A percentile compares a stretch with the other conserved stretches of the same genome.
phyloP scores from a whole-genome alignment of 2,329 filamentous ascomycete genomes.

The Pseudopyricularia javanii region DNA sequence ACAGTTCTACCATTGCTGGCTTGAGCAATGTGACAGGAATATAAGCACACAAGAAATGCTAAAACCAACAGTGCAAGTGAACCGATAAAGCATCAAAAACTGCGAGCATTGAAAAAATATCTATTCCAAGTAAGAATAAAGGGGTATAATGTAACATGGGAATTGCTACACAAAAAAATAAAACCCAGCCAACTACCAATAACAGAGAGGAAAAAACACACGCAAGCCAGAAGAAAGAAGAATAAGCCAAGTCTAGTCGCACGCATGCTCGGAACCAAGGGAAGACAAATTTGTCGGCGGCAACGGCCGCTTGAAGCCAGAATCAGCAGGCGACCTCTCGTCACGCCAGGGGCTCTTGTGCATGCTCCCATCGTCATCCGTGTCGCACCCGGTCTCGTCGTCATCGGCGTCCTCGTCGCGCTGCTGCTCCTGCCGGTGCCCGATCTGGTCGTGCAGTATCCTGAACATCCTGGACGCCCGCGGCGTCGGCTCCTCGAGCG shows the following conservation, averaged over 20 bases:
- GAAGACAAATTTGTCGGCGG: not conserved
- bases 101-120: not conserved
- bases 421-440: not conserved
- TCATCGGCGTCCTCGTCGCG: not conserved
- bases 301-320: not conserved
- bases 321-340: not conserved
- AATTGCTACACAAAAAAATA: not conserved
- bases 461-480: not conserved
- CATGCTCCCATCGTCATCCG: not conserved
- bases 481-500: constrained; percentile 1
- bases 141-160: not conserved
- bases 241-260: not conserved
- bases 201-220: not conserved
- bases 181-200: not conserved
- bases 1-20: not conserved
- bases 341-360: constrained; percentile 2
- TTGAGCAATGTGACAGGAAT: not conserved
- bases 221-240: not conserved
- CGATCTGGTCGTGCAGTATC: not conserved
- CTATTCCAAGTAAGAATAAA: not conserved
- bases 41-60: too few species aligned
- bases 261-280: not conserved
- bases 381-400: not conserved
- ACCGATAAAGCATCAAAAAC: not conserved
- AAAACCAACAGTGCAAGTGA: not conserved